Conservation (phyloP, 129 eudicot genomes). For the Flaveria linearis region DNA sequence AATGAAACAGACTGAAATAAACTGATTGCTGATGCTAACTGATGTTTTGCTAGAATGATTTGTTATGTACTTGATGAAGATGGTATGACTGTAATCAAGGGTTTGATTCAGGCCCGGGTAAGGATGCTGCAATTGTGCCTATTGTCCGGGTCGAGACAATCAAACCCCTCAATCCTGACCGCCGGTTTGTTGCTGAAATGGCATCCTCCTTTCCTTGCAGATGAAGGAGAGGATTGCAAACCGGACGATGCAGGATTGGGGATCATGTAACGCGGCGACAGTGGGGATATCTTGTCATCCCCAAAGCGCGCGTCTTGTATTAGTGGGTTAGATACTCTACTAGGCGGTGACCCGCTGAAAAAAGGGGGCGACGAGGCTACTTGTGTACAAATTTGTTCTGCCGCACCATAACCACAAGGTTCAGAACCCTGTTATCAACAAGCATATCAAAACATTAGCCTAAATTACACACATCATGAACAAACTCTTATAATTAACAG, state of each 20-base stretch:
- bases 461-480: background rate
- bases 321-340: conserved; percentile 97
- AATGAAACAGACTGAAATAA: conserved; percentile 25
- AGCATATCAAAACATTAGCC: background rate
- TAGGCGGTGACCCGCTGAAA: conserved; percentile 99
- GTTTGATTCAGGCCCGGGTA: conserved; percentile 62
- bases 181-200: conserved; percentile 95
- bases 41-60: conserved; percentile 16
- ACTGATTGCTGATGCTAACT: conserved; percentile 26
- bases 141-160: conserved; percentile 78
- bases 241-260: conserved; percentile 52
- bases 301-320: conserved; percentile 85
- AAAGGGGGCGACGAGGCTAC: conserved; percentile 97
- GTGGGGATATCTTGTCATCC: conserved; percentile 56
- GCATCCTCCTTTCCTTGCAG: conserved; percentile 72
- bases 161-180: conserved; percentile 91
- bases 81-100: conserved; percentile 15
- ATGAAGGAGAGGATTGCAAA: conserved; percentile 39
- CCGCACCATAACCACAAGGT: conserved; percentile 60
- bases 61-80: conserved; percentile 37
- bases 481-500: background rate
- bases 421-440: conserved; percentile 10
- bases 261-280: conserved; percentile 55
- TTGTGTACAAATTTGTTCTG: conserved; percentile 55
- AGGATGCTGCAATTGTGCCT: conserved; percentile 95